Evolutionary conservation across 371 early-diverging fungal genomes (phyloP).

Genomic region (Umbelopsis sp.): DNA sequence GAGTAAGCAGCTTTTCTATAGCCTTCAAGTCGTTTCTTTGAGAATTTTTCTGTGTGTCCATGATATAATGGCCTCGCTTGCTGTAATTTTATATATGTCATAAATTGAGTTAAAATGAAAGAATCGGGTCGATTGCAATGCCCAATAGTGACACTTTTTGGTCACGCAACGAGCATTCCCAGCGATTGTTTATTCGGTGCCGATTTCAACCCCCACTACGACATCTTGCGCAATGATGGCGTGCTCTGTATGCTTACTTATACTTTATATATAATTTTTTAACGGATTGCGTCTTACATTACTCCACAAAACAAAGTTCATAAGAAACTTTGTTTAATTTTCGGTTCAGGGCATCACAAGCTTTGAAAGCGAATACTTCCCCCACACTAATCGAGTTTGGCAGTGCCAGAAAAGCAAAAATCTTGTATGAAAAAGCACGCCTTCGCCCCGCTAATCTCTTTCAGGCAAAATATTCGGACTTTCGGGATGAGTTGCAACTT

Average conservation of each 20-base stretch:
- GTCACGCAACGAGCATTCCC: too few relatives aligned
- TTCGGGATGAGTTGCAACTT: slow-evolving; percentile 10
- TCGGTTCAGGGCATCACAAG: not conserved
- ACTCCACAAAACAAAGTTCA: too few relatives aligned
- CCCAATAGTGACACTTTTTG: not conserved
- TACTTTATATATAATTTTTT: too few relatives aligned
- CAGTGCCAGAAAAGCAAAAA: too few relatives aligned
- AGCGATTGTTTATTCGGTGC: too few relatives aligned
- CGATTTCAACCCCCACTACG: not conserved
- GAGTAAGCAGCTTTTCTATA: slow-evolving; percentile 17
- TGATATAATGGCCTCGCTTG: too few relatives aligned
- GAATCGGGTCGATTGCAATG: not conserved
- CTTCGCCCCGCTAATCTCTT: not conserved
- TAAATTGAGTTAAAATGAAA: not conserved
- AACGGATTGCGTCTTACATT: too few relatives aligned
- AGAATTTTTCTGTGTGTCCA: not conserved
- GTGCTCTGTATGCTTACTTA: not conserved
- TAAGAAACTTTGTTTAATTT: too few relatives aligned
- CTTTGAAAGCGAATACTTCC: too few relatives aligned
- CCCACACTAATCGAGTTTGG: too few relatives aligned
- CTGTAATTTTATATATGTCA: not conserved
- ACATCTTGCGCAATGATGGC: slow-evolving; percentile 14
- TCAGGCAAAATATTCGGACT: not conserved
- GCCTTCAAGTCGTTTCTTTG: not conserved
- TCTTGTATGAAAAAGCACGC: not conserved